Conservation (phyloP, 441 rosid genomes). For the Iberis amara region DNA sequence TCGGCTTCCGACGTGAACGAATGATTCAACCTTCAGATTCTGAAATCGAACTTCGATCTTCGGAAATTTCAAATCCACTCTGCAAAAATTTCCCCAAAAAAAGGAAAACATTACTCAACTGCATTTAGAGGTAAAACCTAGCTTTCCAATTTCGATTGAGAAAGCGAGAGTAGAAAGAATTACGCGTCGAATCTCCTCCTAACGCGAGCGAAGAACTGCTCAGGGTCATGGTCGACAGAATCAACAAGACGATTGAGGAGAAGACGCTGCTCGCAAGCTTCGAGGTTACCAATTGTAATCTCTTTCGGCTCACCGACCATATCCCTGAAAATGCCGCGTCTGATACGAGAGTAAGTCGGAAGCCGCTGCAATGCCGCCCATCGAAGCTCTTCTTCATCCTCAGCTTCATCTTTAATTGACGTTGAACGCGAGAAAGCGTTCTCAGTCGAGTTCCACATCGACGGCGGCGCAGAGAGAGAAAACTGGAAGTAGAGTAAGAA, state of each 20-base stretch:
- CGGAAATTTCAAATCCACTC: slow-evolving; percentile 83
- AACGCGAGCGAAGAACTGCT: slow-evolving; percentile 79
- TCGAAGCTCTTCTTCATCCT: slow-evolving; percentile 83
- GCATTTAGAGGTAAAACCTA: too few relatives aligned
- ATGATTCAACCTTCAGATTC: slow-evolving; percentile 72
- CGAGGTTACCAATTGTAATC: slow-evolving; percentile 65
- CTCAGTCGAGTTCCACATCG: slow-evolving; percentile 89
- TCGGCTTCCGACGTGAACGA: slow-evolving; percentile 88
- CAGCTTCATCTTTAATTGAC: slow-evolving; percentile 53
- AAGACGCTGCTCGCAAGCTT: slow-evolving; percentile 62
- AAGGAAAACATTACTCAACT: not conserved
- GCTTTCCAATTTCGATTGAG: not conserved
- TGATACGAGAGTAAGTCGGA: slow-evolving; percentile 68
- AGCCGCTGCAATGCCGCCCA: slow-evolving; percentile 94
- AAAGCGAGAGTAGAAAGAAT: not conserved
- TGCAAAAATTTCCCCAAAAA: slow-evolving; percentile 25
- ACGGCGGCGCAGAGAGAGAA: slow-evolving; percentile 6
- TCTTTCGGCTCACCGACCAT: slow-evolving; percentile 58
- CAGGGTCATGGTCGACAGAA: slow-evolving; percentile 74
- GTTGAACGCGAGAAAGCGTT: slow-evolving; percentile 60
- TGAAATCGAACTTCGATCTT: slow-evolving; percentile 86
- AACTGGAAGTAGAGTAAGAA: not conserved
- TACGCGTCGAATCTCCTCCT: slow-evolving; percentile 77
- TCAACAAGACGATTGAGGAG: slow-evolving; percentile 65
- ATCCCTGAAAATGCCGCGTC: slow-evolving; percentile 74